Conservation (phyloP, 2,329 filamentous ascomycete species). For the Fusarium brevicatenulatum region DNA sequence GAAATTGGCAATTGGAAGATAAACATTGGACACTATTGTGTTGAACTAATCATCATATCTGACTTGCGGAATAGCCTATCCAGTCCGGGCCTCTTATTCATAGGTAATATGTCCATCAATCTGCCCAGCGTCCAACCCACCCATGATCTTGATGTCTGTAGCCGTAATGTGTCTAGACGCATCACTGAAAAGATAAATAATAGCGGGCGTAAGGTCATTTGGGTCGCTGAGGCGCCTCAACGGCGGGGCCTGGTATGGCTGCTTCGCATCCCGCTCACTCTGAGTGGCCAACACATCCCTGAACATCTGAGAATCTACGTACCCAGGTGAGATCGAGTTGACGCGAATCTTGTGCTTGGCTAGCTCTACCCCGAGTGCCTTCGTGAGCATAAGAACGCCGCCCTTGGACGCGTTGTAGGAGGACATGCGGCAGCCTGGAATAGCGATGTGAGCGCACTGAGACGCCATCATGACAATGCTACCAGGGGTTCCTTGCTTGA, state of each 20-base stretch:
- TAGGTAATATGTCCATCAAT: neutral
- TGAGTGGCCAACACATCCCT: constrained; percentile 42
- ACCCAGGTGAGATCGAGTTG: constrained; percentile 52
- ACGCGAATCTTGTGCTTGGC: constrained; percentile 50
- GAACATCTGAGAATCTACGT: constrained; percentile 50
- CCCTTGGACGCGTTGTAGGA: constrained; percentile 56
- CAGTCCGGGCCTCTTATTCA: neutral
- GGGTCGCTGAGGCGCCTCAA: constrained; percentile 51
- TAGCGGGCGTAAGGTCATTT: constrained; percentile 49
- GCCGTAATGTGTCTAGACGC: constrained; percentile 55
- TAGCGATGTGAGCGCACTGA: constrained; percentile 26
- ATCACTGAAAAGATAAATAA: constrained; percentile 56
- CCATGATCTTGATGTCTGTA: constrained; percentile 55
- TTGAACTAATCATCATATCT: fast-evolving
- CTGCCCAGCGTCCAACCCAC: constrained; percentile 46
- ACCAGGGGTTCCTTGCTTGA: constrained; percentile 50
- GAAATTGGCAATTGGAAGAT: neutral
- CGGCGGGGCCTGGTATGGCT: constrained; percentile 50
- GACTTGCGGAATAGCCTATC: fast-evolving
- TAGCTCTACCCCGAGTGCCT: constrained; percentile 51
- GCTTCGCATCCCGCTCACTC: constrained; percentile 42
- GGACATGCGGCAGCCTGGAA: constrained; percentile 41
- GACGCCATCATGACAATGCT: constrained; percentile 48
- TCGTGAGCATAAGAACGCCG: constrained; percentile 51
- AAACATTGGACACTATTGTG: fast-evolving